Base-by-base conservation (phyloP, 2,329 filamentous ascomycete genomes). In the Arthroderma uncinatum region DNA sequence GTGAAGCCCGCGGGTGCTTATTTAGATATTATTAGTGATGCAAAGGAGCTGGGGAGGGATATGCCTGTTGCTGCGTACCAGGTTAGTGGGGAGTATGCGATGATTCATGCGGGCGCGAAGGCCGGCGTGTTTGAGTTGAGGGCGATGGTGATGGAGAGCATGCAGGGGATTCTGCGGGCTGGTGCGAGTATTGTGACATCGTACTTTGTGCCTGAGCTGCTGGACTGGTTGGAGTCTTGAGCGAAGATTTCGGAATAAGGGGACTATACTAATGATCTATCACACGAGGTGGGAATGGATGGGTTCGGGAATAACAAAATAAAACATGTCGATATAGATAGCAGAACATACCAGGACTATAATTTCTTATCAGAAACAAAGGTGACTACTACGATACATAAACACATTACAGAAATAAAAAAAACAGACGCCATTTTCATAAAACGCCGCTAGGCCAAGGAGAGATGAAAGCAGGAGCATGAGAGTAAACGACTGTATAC, bases 1-100 rank as follows among this genome's bases (percentile, higher is more conserved):
- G 93, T 98, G 61, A 98, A 98, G 79, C 93, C 93, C 1, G 93
- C 93, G 8, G 87, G 87, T 65, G 89, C 92, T 72, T 98, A 95
- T 71, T 80, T 98, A 48, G 93, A 98, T 73, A 95, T 98, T 66
- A 97, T 98, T 71, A 89, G 88, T 64, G 93, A 98, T 68, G 93
- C 93, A 55, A 97, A 95, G 77, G 90, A 96, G 56, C 81, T 97
- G 56, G 92, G 89, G 59, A 86, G 85, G 69, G 90, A 97, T 71
- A 79, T 97, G 71, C 93, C 93, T 1, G 81, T 98, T 36, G 92
- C 93, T 1, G 92, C 93, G 21, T 98, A 98, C 72, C 93, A 98
- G 71, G 93, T 98, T 59, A 93, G 87, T 66, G 93, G 93, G 64
- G 93, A 98, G 76, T 98, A 86, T 69, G 91, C 93, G 62, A 97